Evolutionary conservation across 2,329 filamentous ascomycete species (phyloP).

Genomic region (Alternaria panax): DNA sequence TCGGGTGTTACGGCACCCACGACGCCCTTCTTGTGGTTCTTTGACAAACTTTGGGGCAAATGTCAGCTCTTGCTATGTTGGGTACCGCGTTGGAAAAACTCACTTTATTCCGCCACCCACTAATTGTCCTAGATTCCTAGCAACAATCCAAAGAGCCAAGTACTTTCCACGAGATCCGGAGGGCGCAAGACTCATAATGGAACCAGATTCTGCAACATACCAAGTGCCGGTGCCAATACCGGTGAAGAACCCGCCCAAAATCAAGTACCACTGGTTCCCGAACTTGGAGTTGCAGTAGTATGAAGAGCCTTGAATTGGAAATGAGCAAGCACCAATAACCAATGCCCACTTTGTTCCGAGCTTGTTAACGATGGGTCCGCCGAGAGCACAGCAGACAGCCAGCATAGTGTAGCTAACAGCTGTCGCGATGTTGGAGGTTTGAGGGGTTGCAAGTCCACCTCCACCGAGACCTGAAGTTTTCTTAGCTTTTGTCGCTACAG

Average conservation of each 20-base stretch:
- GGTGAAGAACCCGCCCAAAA: conserved; percentile 33
- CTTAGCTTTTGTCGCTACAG: neutral
- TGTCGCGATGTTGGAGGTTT: conserved; percentile 53
- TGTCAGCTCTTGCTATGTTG: neutral
- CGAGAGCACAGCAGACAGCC: conserved; percentile 50
- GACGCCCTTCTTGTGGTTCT: conserved; percentile 37
- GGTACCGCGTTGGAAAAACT: neutral
- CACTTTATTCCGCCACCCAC: conserved; percentile 56
- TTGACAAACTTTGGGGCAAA: conserved; percentile 23
- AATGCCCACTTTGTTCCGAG: conserved; percentile 58
- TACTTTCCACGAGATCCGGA: conserved; percentile 58
- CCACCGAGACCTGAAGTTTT: conserved; percentile 39
- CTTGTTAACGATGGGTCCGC: conserved; percentile 58
- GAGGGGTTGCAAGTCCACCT: conserved; percentile 56
- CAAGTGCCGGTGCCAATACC: conserved; percentile 52
- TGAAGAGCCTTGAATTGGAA: conserved; percentile 57
- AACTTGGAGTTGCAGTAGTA: conserved; percentile 61
- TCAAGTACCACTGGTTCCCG: conserved; percentile 57
- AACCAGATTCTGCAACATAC: conserved; percentile 60
- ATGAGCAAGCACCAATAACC: conserved; percentile 53
- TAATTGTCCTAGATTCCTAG: conserved; percentile 57
- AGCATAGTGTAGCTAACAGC: conserved; percentile 41
- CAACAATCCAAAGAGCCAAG: conserved; percentile 58
- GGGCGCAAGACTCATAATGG: conserved; percentile 59
- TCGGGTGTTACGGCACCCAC: conserved; percentile 53